Percentiles rank a stretch among this genome's conserved stretches.
Conservation (phyloP, 495 filamentous ascomycete species). For the Tuber indicum region DNA sequence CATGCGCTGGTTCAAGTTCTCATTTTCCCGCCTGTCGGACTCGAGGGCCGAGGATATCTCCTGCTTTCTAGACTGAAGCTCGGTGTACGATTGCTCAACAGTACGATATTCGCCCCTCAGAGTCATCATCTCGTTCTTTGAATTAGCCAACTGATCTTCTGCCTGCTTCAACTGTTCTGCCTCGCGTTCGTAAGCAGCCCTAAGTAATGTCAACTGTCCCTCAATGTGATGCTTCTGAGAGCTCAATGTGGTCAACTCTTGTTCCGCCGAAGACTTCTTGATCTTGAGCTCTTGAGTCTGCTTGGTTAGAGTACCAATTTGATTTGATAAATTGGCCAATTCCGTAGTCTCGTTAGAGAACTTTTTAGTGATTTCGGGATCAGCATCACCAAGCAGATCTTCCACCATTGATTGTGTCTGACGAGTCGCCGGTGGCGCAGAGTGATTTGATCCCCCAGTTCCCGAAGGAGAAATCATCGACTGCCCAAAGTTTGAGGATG, state of each 20-base stretch:
- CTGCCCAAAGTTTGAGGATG: conserved; percentile 84
- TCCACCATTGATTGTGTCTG: conserved; percentile 55
- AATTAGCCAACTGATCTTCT: conserved; percentile 69
- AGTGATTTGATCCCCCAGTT: conserved; percentile 63
- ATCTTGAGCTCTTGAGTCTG: conserved; percentile 88
- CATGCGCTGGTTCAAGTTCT: conserved; percentile 77
- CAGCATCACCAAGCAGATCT: conserved; percentile 89
- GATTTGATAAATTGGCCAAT: conserved; percentile 92
- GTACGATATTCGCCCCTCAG: conserved; percentile 72
- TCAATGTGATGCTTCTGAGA: conserved; percentile 90
- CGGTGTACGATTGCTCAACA: conserved; percentile 73
- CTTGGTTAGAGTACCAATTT: conserved; percentile 78
- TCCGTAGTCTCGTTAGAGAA: conserved; percentile 83
- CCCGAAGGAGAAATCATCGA: conserved; percentile 62
- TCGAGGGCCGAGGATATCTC: conserved; percentile 68
- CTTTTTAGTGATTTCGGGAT: conserved; percentile 81
- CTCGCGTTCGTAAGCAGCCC: conserved; percentile 86
- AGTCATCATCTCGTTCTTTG: conserved; percentile 73
- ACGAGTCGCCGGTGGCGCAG: conserved; percentile 45
- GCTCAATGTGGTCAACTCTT: conserved; percentile 66
- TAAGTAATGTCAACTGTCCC: conserved; percentile 70
- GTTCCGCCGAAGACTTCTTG: conserved; percentile 69
- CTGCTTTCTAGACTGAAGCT: conserved; percentile 76
- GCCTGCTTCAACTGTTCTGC: conserved; percentile 74
- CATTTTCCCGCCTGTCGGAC: conserved; percentile 82